Evolutionary conservation across 305 asterid species (phyloP).

Genomic region (Solanum chacoense): DNA sequence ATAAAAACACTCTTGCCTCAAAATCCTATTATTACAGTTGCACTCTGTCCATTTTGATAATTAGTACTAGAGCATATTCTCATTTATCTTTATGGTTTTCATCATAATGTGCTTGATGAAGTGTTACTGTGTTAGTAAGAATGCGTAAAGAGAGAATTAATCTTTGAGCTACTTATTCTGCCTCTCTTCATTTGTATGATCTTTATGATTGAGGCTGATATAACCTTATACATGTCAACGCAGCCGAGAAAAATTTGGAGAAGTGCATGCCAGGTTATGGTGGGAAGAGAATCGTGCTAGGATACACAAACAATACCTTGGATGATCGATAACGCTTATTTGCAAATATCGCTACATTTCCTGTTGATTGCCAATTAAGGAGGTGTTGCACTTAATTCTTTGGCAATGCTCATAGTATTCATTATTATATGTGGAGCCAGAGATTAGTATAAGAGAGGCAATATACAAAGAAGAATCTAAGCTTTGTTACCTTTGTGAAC

Average conservation of each 20-base stretch:
- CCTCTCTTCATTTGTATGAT: neutral
- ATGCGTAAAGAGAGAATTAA: neutral
- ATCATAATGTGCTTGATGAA: neutral
- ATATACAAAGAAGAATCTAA: neutral
- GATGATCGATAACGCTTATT: conserved; percentile 6
- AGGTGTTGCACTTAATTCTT: neutral
- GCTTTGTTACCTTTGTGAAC: neutral
- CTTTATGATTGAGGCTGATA: neutral
- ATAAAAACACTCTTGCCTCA: neutral
- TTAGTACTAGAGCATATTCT: neutral
- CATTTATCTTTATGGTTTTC: neutral
- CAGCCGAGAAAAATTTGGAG: conserved; percentile 96
- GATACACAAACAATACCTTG: conserved; percentile 69
- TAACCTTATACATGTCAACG: neutral
- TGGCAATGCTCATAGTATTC: neutral
- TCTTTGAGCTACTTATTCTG: neutral
- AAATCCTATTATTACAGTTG: neutral
- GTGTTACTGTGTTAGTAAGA: neutral
- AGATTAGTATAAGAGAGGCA: neutral
- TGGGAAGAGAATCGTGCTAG: conserved; percentile 92
- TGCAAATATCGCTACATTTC: neutral
- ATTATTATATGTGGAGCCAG: neutral
- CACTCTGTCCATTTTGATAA: neutral
- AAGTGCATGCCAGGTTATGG: conserved; percentile 81
- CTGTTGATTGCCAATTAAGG: neutral